Base-by-base conservation (phyloP, 1,139 yeast species). In the Diutina rugosa region DNA sequence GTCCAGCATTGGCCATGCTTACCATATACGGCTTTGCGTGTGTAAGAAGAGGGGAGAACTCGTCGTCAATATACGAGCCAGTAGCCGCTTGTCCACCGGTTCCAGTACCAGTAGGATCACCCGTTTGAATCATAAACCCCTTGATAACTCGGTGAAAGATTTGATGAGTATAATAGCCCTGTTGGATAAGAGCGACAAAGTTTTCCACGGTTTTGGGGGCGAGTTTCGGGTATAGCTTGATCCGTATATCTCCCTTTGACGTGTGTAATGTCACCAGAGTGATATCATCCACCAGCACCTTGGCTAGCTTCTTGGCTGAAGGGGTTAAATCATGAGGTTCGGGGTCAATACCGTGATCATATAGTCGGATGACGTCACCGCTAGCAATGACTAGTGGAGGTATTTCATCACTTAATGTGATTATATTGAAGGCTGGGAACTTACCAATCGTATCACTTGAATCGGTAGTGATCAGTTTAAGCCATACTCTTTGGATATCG, bases 161-260 rank as follows among this genome's bases (percentile, higher is more conserved):
- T 10, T 73, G 63, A 44, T 67, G 65, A 60, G 76, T 69, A 64
- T 77, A 78, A 62, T 74, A 76, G 16, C 72, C 72, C 4, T 65
- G 67, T 46, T 63, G 58, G 60, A 78, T 71, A 32, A 72, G 67
- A 16, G 65, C 64, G 10, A 71, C 63, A 59, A 78, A 78, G 62
- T 78, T 79, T 59, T 76, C 77, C 4, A 71, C 76, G 1, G 81
- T 73, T 56, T 69, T 63, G 1, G 81, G 81, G 0, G 77, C 73
- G 32, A 67, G 63, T 46, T 67, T 63, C 2, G 71, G 70, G 60
- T 63, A 73, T n/a, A 78, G 62, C 32, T 66, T 62, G 45, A 79
- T 60, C 46, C 65, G 66, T 35, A 78, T 75, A 61, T 78, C 82
- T 5, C 82, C 82, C 26, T 69, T 55, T 1, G 78, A 70, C 0